Evolutionary conservation across 208 protist species (phyloP).

Genomic region (Trichomonas tenax): DNA sequence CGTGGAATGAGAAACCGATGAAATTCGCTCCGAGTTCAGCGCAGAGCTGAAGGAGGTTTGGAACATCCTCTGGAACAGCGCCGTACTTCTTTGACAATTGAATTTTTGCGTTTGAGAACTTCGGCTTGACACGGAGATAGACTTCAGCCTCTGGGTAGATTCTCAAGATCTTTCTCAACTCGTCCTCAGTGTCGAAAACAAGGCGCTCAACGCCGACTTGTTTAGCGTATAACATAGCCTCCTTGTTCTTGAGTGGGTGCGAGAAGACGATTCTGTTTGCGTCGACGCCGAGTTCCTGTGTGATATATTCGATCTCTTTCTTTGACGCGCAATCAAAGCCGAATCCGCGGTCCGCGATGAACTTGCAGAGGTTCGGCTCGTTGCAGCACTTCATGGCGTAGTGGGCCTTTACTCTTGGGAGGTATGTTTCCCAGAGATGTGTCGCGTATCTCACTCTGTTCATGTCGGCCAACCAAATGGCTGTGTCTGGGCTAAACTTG

Average conservation of each 20-base stretch:
- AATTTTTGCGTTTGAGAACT: neutral
- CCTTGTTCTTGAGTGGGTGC: neutral
- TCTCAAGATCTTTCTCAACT: neutral
- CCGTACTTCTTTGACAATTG: neutral
- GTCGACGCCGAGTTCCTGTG: neutral
- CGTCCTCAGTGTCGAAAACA: neutral
- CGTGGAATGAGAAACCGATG: neutral
- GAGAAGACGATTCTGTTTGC: neutral
- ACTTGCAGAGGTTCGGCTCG: neutral
- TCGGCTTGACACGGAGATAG: neutral
- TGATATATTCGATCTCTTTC: neutral
- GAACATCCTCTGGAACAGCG: neutral
- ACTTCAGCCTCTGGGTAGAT: neutral
- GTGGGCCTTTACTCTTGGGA: neutral
- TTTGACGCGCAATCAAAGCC: slow-evolving; percentile 1
- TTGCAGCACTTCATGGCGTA: slow-evolving; percentile 6
- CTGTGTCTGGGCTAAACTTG: neutral
- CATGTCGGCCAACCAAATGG: neutral
- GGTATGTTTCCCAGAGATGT: neutral
- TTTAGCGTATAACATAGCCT: neutral
- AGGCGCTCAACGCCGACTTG: neutral
- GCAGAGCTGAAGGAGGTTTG: neutral
- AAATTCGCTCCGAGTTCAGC: neutral
- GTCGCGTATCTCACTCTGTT: neutral
- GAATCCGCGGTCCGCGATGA: neutral